Conservation (phyloP, 805 yeast species). For the Candida stauntonica region DNA sequence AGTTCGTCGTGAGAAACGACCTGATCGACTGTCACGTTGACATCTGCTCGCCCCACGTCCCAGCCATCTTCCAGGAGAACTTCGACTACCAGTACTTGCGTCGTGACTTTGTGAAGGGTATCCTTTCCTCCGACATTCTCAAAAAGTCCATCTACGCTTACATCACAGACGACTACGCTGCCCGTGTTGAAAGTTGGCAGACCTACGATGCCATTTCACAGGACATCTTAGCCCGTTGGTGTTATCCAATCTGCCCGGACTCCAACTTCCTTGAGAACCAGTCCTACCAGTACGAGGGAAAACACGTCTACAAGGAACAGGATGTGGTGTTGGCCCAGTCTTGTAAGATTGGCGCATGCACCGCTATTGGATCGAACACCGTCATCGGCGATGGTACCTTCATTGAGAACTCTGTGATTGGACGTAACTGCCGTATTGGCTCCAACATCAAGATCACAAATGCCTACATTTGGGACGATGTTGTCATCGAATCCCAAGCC, state of each 20-base stretch:
- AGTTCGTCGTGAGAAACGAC: slow-evolving; percentile 81
- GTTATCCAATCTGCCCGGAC: slow-evolving; percentile 89
- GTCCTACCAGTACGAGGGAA: slow-evolving; percentile 73
- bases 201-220: slow-evolving; percentile 89
- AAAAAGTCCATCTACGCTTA: slow-evolving; percentile 90
- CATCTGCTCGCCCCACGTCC: slow-evolving; percentile 91
- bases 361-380: slow-evolving; percentile 77
- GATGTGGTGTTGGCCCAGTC: slow-evolving; percentile 89
- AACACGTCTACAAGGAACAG: slow-evolving; percentile 85
- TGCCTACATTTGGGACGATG: slow-evolving; percentile 86
- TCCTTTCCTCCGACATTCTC: slow-evolving; percentile 81
- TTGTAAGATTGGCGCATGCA: slow-evolving; percentile 76
- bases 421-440: slow-evolving; percentile 83
- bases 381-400: slow-evolving; percentile 70
- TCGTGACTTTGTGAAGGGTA: slow-evolving; percentile 86
- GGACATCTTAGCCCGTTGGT: slow-evolving; percentile 87
- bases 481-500: slow-evolving; percentile 62
- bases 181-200: slow-evolving; percentile 92
- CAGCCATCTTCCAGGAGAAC: slow-evolving; percentile 92
- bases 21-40: slow-evolving; percentile 95
- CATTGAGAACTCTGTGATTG: slow-evolving; percentile 72
- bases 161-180: slow-evolving; percentile 75
- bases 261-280: slow-evolving; percentile 68
- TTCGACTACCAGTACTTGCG: slow-evolving; percentile 89
- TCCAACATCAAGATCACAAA: slow-evolving; percentile 64